Evolutionary conservation across 805 yeast species (phyloP), one percentile per base, ranked within the genome.

Genomic region (Zygoascus tannicola): DNA sequence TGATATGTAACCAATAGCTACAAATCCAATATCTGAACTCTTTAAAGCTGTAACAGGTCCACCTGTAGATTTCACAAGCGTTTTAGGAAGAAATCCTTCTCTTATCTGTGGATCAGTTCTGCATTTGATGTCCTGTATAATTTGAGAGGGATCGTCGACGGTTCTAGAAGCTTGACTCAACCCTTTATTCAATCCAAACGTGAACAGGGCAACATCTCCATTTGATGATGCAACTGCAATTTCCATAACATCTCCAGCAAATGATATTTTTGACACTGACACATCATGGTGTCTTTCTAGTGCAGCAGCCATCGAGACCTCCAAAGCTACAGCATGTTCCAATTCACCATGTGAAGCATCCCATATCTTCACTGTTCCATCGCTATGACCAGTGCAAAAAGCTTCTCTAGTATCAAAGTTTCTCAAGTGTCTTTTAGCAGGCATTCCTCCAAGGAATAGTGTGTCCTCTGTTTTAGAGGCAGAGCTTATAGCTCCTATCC

Each of bases 301-400:
- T 12, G 78, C 68, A 35, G 67, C 64, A 1, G 77, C 63, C 8
- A 80, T 66, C 53, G 76, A 74, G 32, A 81, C 70, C 50, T 80
- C 84, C 50, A 82, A 65, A 3, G 78, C 78, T 4, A 74, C 66
- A 5, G 73, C 64, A 33, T 78, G 79, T 45, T 72, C 78, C 4
- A 79, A 55, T 49, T 85, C 95, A 18, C 83, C 82, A 45, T 79
- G 76, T 0, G 94, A 78, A 0, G 86, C 80, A 62, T 90, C 95
- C 75, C 85, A 80, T 5, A 92, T 60, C 46, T 94, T 72, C 0
- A 92, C 77, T 22, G 75, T 70, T 0, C 97, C 98, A 56, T 81
- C 79, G 16, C 73, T 71, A 59, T 86, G 96, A 1, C 97, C 97
- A 0, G 95, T 80, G 1, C 84, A 73, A 23, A 86, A 63, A 12